Evolutionary conservation across 176 grass and related monocot species (phyloP).

Genomic region (Bothriochloa decipiens): DNA sequence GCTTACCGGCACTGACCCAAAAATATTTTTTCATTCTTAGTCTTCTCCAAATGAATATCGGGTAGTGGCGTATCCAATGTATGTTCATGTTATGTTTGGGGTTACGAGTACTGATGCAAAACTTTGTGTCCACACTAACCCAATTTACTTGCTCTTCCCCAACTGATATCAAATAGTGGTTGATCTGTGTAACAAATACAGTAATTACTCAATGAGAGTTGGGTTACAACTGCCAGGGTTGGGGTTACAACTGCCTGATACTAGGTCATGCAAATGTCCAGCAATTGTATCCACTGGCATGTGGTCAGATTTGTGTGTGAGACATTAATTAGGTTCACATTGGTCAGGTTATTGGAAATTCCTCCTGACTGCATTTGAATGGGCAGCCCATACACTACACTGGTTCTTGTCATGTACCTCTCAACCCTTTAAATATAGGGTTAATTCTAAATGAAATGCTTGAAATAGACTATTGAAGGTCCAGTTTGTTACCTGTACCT

Average conservation of each 20-base stretch:
- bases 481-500: conserved; percentile 1
- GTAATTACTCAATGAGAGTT: neutral
- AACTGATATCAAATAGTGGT: conserved; percentile 6
- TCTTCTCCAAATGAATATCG: neutral
- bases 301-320: neutral
- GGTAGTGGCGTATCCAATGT: neutral
- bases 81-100: conserved; percentile 24
- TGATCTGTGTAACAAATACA: conserved; percentile 25
- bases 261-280: neutral
- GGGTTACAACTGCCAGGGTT: neutral
- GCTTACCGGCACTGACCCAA: neutral
- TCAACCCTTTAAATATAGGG: conserved; percentile 21
- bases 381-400: neutral
- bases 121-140: neutral
- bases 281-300: neutral
- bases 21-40: neutral
- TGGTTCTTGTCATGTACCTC: conserved; percentile 21
- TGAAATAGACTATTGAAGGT: neutral
- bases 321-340: conserved; percentile 30
- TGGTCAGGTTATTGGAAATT: conserved; percentile 13
- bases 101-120: neutral
- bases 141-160: neutral
- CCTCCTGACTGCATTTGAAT: conserved; percentile 30
- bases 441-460: neutral
- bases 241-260: conserved; percentile 4